Conservation (phyloP, 108 stramenopile genomes). For the Aurantiochytrium sp. region DNA sequence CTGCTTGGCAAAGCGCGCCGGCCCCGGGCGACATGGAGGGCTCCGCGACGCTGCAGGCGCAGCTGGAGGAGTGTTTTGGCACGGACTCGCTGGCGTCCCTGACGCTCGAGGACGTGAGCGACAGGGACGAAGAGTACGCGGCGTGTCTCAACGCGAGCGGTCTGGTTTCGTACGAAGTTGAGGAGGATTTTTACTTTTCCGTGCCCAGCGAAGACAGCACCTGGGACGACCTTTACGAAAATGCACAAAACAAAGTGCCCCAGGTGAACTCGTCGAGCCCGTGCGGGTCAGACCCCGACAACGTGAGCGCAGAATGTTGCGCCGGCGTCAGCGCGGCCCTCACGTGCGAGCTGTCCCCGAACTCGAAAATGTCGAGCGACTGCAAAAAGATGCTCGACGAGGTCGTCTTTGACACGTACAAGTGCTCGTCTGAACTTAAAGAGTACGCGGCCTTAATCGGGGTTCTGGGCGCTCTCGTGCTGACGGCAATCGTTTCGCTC, state of each 20-base stretch:
- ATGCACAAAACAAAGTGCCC: background rate
- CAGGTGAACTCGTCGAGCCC: background rate
- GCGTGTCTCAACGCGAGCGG: background rate
- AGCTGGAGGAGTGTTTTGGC: slow-evolving; percentile 13
- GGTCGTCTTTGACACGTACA: background rate
- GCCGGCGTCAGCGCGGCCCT: background rate
- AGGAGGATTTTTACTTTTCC: background rate
- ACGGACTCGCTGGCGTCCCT: background rate
- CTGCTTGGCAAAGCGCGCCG: too few relatives aligned
- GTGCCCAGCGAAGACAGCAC: background rate
- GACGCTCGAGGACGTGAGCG: background rate
- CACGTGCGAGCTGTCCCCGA: background rate
- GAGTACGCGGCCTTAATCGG: background rate
- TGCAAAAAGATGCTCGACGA: background rate
- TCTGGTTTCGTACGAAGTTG: background rate
- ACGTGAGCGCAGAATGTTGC: background rate
- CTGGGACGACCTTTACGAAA: background rate
- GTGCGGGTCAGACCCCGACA: background rate
- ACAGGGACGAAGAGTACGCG: background rate
- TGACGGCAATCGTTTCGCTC: background rate
- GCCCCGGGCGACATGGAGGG: too few relatives aligned
- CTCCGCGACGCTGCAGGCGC: background rate
- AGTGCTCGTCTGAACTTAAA: background rate
- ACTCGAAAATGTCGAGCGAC: background rate
- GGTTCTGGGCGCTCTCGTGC: background rate